Evolutionary conservation across 306 rosid genomes (phyloP).

Genomic region (Malus sieversii): DNA sequence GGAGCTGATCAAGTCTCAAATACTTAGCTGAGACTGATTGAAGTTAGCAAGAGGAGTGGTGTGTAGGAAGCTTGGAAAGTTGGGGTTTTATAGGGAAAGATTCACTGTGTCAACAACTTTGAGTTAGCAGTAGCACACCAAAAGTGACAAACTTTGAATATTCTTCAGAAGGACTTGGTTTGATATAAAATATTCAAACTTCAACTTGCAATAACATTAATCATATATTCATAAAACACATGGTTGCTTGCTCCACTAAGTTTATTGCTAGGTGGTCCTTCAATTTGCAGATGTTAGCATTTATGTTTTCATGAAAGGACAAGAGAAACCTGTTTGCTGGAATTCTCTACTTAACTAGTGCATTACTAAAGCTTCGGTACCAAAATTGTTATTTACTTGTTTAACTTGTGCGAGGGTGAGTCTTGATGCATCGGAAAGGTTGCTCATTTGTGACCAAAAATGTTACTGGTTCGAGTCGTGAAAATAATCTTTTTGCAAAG

Average conservation of each 20-base stretch:
- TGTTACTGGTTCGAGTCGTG: too few species aligned
- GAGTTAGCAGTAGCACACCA: neutral
- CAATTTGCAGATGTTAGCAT: neutral
- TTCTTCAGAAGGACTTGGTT: too few species aligned
- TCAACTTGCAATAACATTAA: too few species aligned
- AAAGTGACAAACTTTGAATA: neutral
- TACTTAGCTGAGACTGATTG: neutral
- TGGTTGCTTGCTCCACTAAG: neutral
- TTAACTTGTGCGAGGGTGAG: too few species aligned
- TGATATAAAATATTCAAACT: too few species aligned
- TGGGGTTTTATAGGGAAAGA: neutral
- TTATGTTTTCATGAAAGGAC: neutral
- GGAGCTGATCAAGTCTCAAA: neutral
- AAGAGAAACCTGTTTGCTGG: neutral
- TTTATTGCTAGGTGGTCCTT: too few species aligned
- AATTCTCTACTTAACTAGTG: neutral
- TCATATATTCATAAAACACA: neutral
- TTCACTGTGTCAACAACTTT: neutral
- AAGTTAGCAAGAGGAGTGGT: neutral
- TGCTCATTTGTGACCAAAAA: too few species aligned
- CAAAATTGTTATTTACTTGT: too few species aligned
- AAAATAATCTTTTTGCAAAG: too few species aligned
- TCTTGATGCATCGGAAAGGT: too few species aligned
- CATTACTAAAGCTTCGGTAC: neutral
- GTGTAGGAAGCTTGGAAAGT: neutral